These are phyloP conservation scores for Botryobasidium botryosum DNA, from an alignment of 768 basidiomycete species.

Conservation along the genomic window DNA sequence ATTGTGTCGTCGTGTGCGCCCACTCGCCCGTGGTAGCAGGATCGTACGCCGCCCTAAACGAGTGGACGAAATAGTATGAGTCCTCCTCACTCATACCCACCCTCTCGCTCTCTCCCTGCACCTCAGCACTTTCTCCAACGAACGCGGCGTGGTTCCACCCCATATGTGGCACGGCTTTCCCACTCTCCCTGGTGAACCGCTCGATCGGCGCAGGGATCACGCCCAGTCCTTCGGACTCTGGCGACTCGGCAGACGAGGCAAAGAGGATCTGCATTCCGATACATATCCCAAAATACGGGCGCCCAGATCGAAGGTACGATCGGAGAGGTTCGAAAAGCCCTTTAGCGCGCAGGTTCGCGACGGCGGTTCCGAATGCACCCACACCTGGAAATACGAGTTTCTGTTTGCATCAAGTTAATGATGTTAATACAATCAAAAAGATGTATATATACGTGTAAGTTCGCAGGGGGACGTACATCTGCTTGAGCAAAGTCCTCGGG, in stretches of 20 bases:
- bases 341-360: slow-evolving; percentile 50
- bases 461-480: slow-evolving; percentile 42
- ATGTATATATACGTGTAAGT: neutral
- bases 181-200: slow-evolving; percentile 38
- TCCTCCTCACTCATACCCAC: slow-evolving; percentile 27
- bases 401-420: slow-evolving; percentile 28
- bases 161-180: slow-evolving; percentile 93
- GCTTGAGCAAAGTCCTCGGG: slow-evolving; percentile 74
- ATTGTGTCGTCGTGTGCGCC: slow-evolving; percentile 77
- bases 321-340: slow-evolving; percentile 68
- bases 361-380: slow-evolving; percentile 80
- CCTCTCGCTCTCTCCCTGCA: slow-evolving; percentile 25
- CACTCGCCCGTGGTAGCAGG: slow-evolving; percentile 33
- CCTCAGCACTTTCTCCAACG: slow-evolving; percentile 22
- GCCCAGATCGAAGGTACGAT: slow-evolving; percentile 69
- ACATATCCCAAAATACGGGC: slow-evolving; percentile 95
- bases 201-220: slow-evolving; percentile 71
- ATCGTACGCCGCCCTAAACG: slow-evolving; percentile 70
- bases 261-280: slow-evolving; percentile 98
- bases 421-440: slow-evolving; percentile 1
- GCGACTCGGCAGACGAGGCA: slow-evolving; percentile 59
- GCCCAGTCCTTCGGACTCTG: slow-evolving; percentile 35
- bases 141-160: slow-evolving; percentile 81
- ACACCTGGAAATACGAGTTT: slow-evolving; percentile 94
- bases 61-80: slow-evolving; percentile 96